Conservation (phyloP, 2,329 filamentous ascomycete genomes). For the Sphaerulina populicola region DNA sequence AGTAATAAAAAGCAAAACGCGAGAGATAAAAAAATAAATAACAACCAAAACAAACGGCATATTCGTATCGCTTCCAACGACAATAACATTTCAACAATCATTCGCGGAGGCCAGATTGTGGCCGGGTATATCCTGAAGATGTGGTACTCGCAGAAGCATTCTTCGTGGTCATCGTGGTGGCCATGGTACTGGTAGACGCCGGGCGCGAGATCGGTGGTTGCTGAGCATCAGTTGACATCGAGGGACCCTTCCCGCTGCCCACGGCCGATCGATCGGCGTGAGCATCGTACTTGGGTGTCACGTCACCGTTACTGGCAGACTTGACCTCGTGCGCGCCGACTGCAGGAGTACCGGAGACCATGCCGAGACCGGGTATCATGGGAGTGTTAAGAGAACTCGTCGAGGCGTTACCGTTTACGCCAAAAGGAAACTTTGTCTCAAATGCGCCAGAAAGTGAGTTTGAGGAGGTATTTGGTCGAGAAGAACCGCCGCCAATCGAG, state of each 20-base stretch:
- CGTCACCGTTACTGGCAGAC: constrained; percentile 26
- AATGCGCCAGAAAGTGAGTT: constrained; percentile 56
- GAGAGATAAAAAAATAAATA: constrained; percentile 10
- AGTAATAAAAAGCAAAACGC: constrained; percentile 11
- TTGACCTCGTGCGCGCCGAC: constrained; percentile 13
- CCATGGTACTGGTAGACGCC: constrained; percentile 17
- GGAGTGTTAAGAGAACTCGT: constrained; percentile 34
- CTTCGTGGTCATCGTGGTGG: constrained; percentile 17
- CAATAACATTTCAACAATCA: constrained; percentile 12
- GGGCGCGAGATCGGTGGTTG: constrained; percentile 20
- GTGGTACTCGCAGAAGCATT: constrained; percentile 24
- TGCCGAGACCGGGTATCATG: constrained; percentile 34
- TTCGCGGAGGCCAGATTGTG: constrained; percentile 34
- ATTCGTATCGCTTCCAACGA: constrained; percentile 6
- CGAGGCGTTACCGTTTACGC: constrained; percentile 37
- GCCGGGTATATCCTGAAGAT: constrained; percentile 36
- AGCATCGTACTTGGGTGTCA: constrained; percentile 32
- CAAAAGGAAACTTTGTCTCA: constrained; percentile 58
- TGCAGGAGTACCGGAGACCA: constrained; percentile 19
- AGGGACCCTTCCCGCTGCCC: constrained; percentile 20
- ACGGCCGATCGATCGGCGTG: constrained; percentile 16
- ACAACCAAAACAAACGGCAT: constrained; percentile 8
- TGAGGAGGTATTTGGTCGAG: constrained; percentile 56
- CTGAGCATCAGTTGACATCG: constrained; percentile 15
- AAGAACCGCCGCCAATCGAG: constrained; percentile 39